These are phyloP conservation scores for Tricholoma terreum DNA, from an alignment of 768 basidiomycete species.

Conservation along the genomic window DNA sequence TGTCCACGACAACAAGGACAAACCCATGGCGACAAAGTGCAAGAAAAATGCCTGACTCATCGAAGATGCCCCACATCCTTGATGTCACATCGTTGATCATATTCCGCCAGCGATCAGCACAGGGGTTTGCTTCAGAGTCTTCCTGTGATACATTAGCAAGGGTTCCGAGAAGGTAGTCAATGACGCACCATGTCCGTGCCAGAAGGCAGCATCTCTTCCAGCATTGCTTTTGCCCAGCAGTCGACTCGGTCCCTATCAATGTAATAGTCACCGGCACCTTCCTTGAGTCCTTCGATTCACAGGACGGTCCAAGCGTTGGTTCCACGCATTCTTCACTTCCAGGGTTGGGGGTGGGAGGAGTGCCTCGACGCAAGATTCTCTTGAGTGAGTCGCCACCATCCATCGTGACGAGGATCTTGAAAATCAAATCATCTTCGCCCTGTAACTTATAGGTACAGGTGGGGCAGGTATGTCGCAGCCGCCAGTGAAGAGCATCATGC, in stretches of 20 bases:
- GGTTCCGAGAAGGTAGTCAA: neutral
- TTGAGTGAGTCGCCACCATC: no score
- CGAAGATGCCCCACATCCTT: conserved; percentile 24
- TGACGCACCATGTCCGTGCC: neutral
- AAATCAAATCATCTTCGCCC: no score
- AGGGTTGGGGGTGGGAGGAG: neutral
- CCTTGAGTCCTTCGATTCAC: neutral
- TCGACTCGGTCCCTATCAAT: conserved; percentile 12
- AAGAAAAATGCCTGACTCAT: conserved; percentile 27
- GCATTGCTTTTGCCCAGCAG: conserved; percentile 14
- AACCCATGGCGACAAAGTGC: conserved; percentile 24
- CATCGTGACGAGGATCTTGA: no score
- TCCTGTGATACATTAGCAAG: neutral
- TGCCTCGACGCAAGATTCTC: no score
- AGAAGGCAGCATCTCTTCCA: conserved; percentile 7
- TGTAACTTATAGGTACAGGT: no score
- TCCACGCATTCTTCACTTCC: neutral
- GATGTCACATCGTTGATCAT: conserved; percentile 12
- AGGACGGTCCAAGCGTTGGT: neutral
- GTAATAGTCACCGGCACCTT: neutral
- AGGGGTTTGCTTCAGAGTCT: conserved; percentile 14
- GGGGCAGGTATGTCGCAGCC: no score
- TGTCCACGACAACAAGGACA: conserved; percentile 13
- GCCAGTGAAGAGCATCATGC: no score
- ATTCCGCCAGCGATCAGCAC: conserved; percentile 19